Conservation (phyloP, 768 basidiomycete genomes). For the Pholiota microspora region DNA sequence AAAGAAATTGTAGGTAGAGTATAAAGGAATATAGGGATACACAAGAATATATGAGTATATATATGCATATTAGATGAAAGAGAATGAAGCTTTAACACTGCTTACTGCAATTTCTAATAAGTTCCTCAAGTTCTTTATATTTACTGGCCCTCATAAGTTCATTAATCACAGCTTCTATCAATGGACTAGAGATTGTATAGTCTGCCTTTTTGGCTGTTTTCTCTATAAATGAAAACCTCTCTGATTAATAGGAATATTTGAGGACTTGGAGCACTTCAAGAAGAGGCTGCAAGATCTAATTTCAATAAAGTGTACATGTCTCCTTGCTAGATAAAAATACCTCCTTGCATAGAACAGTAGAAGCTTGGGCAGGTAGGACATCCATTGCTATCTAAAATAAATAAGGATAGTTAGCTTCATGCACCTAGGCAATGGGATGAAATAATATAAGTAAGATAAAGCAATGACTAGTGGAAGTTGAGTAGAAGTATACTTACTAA, state of each 20-base stretch:
- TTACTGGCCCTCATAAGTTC: neutral
- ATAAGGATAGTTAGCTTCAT: neutral
- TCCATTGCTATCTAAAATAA: slow-evolving; percentile 7
- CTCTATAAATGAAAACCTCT: slow-evolving; percentile 5
- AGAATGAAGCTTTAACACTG: neutral
- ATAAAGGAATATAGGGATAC: no score
- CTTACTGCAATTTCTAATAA: neutral
- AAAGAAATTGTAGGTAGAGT: no score
- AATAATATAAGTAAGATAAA: no score
- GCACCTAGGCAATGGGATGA: neutral
- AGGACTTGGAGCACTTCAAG: slow-evolving; percentile 8
- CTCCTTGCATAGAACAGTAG: slow-evolving; percentile 10
- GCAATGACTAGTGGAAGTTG: no score
- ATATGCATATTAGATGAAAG: no score
- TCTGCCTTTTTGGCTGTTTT: neutral
- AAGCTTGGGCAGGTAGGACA: slow-evolving; percentile 11
- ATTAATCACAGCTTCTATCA: neutral
- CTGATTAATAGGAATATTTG: slow-evolving; percentile 4
- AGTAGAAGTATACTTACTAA: no score
- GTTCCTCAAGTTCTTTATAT: neutral
- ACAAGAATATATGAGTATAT: no score
- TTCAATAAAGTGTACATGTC: slow-evolving; percentile 6
- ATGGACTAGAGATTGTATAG: neutral
- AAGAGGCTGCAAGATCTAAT: neutral
- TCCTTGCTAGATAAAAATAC: slow-evolving; percentile 13